Evolutionary conservation across 1,139 yeast species (phyloP), one percentile per base, ranked within the genome.

Genomic region (Kodamaea arcana): DNA sequence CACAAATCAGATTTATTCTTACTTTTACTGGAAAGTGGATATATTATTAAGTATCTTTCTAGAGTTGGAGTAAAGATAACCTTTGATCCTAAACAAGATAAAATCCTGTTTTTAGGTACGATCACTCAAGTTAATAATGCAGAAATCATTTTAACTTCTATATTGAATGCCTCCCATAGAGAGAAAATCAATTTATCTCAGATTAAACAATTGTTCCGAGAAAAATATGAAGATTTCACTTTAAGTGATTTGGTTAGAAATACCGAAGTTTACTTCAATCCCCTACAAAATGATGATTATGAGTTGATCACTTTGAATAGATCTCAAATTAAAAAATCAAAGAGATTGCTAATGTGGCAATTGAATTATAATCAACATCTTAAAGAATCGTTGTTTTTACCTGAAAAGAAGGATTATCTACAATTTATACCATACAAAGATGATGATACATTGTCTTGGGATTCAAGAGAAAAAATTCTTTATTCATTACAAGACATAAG

Each of bases 41-140:
- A 56, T 20, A 50, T 75, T 24, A 58, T 75, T 26, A 68, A 72
- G 31, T 63, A 70, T 33, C 65, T 80, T 63, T 61, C 78, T 4
- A 62, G 76, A 35, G 62, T 75, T 8, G 86, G 84, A 0, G 81
- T 80, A 10, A 64, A 65, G 38, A 60, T 80, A 31, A 58, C 67
- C 4, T 63, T 78, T 53, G 55, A 54, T 26, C 40, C 55, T 2
- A 35, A 40, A 3, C 36, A 46, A 13, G 48, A 48, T 21, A 34
- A 35, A 14, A 48, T 61, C 11, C 41, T 34, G 13, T 53, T 63
- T 26, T 35, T 43, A 13, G 72, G 72, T 2, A 61, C 69, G 0
- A 54, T 52, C n/a, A 36, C 48, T 12, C 69, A 65, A 39, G 50
- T 65, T 7, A 51, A 50, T 17, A 64, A 57, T 37, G 68, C 69